Conservation (phyloP, 306 rosid genomes). For the Medicago arabica region DNA sequence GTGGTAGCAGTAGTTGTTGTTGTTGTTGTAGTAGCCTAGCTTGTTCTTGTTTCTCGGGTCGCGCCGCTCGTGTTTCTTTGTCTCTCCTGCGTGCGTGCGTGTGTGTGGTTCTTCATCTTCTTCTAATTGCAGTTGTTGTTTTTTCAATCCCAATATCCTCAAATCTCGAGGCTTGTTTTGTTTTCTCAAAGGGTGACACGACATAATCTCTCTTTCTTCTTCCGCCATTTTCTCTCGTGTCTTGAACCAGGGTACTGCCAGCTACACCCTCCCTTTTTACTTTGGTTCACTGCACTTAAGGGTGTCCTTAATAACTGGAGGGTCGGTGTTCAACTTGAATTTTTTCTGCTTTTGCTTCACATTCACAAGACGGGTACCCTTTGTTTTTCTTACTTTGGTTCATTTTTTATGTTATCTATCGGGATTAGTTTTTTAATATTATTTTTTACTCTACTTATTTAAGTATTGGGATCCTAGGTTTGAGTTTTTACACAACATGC, state of each 20-base stretch:
- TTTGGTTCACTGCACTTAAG: conserved; percentile 57
- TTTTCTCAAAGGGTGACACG: conserved; percentile 29
- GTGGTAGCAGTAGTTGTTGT: neutral
- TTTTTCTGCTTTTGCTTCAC: conserved; percentile 41
- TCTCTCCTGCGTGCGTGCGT: conserved; percentile 67
- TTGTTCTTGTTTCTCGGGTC: conserved; percentile 59
- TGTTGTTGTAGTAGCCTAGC: conserved; percentile 5
- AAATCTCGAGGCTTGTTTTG: conserved; percentile 44
- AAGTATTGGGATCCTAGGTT: conserved; percentile 35
- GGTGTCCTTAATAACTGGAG: conserved; percentile 40
- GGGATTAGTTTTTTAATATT: conserved; percentile 43
- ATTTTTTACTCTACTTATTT: conserved; percentile 1
- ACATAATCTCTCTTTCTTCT: conserved; percentile 49
- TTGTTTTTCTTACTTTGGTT: conserved; percentile 36
- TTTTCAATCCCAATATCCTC: conserved; percentile 19
- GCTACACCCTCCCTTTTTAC: neutral
- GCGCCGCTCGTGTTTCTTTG: conserved; percentile 62
- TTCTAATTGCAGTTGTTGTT: neutral
- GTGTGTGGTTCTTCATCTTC: neutral
- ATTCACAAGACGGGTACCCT: conserved; percentile 46
- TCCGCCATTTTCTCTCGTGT: conserved; percentile 67
- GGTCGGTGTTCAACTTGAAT: conserved; percentile 73
- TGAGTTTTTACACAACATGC: conserved; percentile 51
- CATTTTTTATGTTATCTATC: conserved; percentile 37
- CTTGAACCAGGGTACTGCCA: conserved; percentile 14